Base-by-base conservation (phyloP, 208 protist species). In the Trypanosoma mega region DNA sequence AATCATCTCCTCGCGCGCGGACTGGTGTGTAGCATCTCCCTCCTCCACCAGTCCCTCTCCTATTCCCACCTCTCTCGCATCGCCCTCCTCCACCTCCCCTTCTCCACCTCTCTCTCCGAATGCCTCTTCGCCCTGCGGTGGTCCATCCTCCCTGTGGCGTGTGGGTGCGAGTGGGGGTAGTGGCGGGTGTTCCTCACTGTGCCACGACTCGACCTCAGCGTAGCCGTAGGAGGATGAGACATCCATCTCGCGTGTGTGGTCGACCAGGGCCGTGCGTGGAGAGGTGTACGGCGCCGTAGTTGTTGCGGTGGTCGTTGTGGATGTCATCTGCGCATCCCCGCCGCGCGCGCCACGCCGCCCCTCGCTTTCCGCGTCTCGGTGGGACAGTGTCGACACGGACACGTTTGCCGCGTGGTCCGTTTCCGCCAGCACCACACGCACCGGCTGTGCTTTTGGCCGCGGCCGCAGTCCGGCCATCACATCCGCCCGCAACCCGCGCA, bases 1-100 rank as follows among this genome's bases (percentile, higher is more conserved):
- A 4, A 54, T 9, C 85, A 96, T 93, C 46, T 96, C 89, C 6
- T 54, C 68, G 20, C 79, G 65, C 6, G 84, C 75, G 3, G 70
- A 75, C 34, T 63, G 49, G 20, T 20, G 68, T 26, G 48, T 62
- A 49, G 47, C 37, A 37, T 14, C 6, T 16, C 8, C 8, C 34
- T 16, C 6, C 12, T 39, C 53, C 23, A 62, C 47, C 26, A 31
- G 63, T 31, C 20, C 37, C n/a, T n/a, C 6, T 16, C 8, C 8
- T 12, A 39, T 16, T 39, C 12, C 53, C 23, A 62, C 47, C 26
- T 43, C 71, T 31, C 20, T 44, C n/a, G 11, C 43, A 14, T n/a
- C 39, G 23, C 31, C 41, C 6, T 48, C 24, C 20, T 8, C 37
- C 31, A 11, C 27, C 6, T 12, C 12, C 34, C 6, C 6, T 39